phyloP scores from a whole-genome alignment of 192 early-diverging fungal species.

The Chytriomyces sp. region DNA sequence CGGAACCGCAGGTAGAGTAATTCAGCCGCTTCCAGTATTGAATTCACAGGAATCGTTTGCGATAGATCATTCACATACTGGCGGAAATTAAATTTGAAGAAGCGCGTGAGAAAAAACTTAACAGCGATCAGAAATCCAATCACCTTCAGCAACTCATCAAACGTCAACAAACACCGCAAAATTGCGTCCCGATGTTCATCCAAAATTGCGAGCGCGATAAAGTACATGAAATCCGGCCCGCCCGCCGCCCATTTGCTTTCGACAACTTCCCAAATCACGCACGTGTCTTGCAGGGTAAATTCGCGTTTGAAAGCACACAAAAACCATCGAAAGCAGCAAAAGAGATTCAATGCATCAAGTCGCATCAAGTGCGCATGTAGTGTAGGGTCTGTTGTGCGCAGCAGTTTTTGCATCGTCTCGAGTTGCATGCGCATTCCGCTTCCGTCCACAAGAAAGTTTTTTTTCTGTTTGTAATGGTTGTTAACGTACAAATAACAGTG shows the following conservation, averaged over 20 bases:
- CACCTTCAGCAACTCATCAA: slow-evolving; percentile 94
- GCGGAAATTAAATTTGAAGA: background rate
- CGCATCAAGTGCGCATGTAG: slow-evolving; percentile 27
- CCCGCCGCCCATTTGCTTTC: slow-evolving; percentile 54
- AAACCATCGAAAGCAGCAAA: slow-evolving; percentile 98
- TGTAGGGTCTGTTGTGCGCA: slow-evolving; percentile 33
- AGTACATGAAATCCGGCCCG: slow-evolving; percentile 77
- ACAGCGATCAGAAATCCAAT: slow-evolving; percentile 14
- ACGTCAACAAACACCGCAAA: slow-evolving; percentile 76
- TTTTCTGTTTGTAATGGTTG: slow-evolving; percentile 27
- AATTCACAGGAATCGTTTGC: slow-evolving; percentile 72
- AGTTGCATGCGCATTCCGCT: slow-evolving; percentile 42
- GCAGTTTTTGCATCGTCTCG: slow-evolving; percentile 15
- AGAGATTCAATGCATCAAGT: slow-evolving; percentile 70
- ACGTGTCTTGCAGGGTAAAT: slow-evolving; percentile 27
- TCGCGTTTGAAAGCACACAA: slow-evolving; percentile 77
- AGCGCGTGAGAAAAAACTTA: background rate
- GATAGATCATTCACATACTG: slow-evolving; percentile 86
- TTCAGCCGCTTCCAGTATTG: slow-evolving; percentile 79
- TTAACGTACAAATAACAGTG: background rate
- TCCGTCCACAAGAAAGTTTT: slow-evolving; percentile 33
- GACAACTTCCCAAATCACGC: slow-evolving; percentile 86
- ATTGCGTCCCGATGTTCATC: slow-evolving; percentile 85
- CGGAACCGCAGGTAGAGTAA: slow-evolving; percentile 71
- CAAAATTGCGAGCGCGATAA: slow-evolving; percentile 93